Conservation (phyloP, 495 filamentous ascomycete species). For the Venustampulla echinocandica region DNA sequence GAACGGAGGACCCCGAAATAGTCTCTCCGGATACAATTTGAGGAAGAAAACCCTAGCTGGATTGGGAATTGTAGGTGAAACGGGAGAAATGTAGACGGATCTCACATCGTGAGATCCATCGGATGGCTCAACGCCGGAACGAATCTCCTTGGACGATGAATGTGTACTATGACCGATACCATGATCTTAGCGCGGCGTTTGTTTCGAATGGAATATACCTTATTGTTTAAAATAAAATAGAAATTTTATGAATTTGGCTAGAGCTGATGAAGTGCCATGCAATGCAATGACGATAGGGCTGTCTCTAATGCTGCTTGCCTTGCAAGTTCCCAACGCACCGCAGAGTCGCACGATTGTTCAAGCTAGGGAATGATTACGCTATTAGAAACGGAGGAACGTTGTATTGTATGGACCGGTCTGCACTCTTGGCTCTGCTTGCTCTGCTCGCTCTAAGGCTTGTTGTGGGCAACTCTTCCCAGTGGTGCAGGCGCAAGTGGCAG, state of each 20-base stretch:
- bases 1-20: slow-evolving; percentile 36
- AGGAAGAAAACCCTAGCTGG: slow-evolving; percentile 14
- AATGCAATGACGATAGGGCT: too few species aligned
- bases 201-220: slow-evolving; percentile 17
- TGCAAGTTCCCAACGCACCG: too few species aligned
- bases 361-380: too few species aligned
- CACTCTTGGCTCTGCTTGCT: too few species aligned
- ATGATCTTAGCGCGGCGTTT: slow-evolving; percentile 23
- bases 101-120: slow-evolving; percentile 11
- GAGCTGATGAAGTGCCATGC: too few species aligned
- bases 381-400: too few species aligned
- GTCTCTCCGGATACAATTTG: slow-evolving; percentile 29
- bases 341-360: too few species aligned
- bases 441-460: neutral
- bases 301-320: too few species aligned
- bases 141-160: slow-evolving; percentile 17
- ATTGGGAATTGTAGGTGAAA: slow-evolving; percentile 7
- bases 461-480: too few species aligned
- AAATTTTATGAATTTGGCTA: neutral
- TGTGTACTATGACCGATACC: slow-evolving; percentile 20
- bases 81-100: slow-evolving; percentile 5
- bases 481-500: too few species aligned
- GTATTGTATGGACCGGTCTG: too few species aligned
- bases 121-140: slow-evolving; percentile 19
- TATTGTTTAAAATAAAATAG: slow-evolving; percentile 14